Evolutionary conservation across 352 stramenopile species (phyloP), one percentile per base, ranked within the genome.

Genomic region (Peronospora tabacina): DNA sequence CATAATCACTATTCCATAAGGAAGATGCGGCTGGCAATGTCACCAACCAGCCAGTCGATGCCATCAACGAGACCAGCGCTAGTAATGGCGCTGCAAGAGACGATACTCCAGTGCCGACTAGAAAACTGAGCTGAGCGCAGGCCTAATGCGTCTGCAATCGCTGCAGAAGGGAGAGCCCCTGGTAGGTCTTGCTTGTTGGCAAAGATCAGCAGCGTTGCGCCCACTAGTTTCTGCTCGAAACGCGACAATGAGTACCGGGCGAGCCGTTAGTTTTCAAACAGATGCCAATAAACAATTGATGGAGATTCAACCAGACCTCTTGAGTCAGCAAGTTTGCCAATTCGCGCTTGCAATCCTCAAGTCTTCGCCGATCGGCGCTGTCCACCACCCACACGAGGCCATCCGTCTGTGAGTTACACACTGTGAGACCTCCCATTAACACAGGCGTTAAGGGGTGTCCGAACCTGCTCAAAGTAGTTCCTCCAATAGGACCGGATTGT

Each of bases 341-440:
- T 62, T 98, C 90, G 20, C 74, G 59, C 41, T 83, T 89, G 66
- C 96, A 99, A 54, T 97, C 78, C 48, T 98, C 81, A 26, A 99
- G 74, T 26, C 96, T 82, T 19, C 81, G 73, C 35, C 80, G 66
- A 66, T 99, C 97, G 13, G 89, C 85, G 54, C 84, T 97, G 61
- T 99, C 97, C 6, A 99, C 90, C 4, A 99, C 97, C 95, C 95
- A 99, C 50, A 99, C 93, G 32, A 99, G 66, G 7, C 95, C 96
- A 66, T 99, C 96, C n/a, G 96, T 99, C 70, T 94, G 38, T 4
- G 13, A 16, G 12, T 12, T 7, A 36, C 33, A 45, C 7, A 45
- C 11, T 4, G 19, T 49, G 10, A 60, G 16, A 16, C 12, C 24
- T 10, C 1, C 2, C n/a, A 7, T 16, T 9, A 24, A 11, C 32